phyloP scores from a whole-genome alignment of 1,139 yeast species.

The Pichia kudriavzevii region DNA sequence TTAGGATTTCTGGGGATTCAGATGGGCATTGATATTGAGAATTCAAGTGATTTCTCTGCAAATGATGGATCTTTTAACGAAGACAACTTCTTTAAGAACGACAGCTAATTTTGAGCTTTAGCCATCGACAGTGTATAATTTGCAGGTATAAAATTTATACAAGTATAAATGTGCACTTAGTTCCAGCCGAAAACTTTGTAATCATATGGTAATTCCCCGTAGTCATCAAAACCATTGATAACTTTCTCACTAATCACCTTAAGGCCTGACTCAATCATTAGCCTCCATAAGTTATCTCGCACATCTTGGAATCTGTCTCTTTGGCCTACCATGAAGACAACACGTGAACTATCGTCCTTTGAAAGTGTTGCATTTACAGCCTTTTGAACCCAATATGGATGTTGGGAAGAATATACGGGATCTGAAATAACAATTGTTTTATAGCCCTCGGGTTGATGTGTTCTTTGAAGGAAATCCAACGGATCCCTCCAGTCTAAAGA shows the following conservation, averaged over 20 bases:
- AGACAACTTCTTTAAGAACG: too few species aligned
- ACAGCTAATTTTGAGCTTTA: too few species aligned
- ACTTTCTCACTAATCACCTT: slow-evolving; percentile 26
- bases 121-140: too few species aligned
- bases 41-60: slow-evolving; percentile 7
- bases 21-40: slow-evolving; percentile 8
- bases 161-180: too few species aligned
- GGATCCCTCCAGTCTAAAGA: slow-evolving; percentile 73
- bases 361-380: slow-evolving; percentile 45
- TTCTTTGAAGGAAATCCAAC: slow-evolving; percentile 28
- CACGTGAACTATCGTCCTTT: slow-evolving; percentile 27
- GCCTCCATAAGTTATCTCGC: slow-evolving; percentile 50
- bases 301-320: slow-evolving; percentile 61
- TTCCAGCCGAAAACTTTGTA: slow-evolving; percentile 38
- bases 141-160: too few species aligned
- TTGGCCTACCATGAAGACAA: slow-evolving; percentile 69
- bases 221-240: slow-evolving; percentile 76
- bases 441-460: slow-evolving; percentile 27
- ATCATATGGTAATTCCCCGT: slow-evolving; percentile 63
- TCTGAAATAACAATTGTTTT: slow-evolving; percentile 70
- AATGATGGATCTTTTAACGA: too few species aligned
- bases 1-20: slow-evolving; percentile 19
- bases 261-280: slow-evolving; percentile 35
- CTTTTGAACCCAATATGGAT: slow-evolving; percentile 64
- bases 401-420: slow-evolving; percentile 78